Conservation (phyloP, 2,329 filamentous ascomycete species). For the Botrytis porri region DNA sequence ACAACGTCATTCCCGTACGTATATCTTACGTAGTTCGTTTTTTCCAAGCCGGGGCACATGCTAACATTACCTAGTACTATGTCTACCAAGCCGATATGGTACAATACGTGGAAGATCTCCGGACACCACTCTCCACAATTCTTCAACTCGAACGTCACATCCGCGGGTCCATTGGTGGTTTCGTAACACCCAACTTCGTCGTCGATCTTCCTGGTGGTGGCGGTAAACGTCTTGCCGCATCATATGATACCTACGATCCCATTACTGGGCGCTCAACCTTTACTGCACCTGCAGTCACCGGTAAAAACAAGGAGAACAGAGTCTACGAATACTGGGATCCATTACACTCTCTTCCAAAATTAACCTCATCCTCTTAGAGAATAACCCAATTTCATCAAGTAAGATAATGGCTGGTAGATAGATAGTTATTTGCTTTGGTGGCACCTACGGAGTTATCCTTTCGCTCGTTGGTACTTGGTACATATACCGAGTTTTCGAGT, state of each 20-base stretch:
- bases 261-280: slow-evolving; percentile 53
- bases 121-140: slow-evolving; percentile 58
- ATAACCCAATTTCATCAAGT: not conserved
- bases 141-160: slow-evolving; percentile 56
- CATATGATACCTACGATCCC: slow-evolving; percentile 52
- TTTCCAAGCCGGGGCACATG: slow-evolving; percentile 1
- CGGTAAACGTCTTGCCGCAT: slow-evolving; percentile 58
- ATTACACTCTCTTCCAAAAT: slow-evolving; percentile 12
- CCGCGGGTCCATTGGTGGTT: slow-evolving; percentile 59
- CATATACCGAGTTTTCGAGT: not conserved
- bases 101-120: slow-evolving; percentile 56
- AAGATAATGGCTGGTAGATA: slow-evolving; percentile 9
- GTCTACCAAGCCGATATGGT: slow-evolving; percentile 66
- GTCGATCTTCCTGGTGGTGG: slow-evolving; percentile 62
- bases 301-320: slow-evolving; percentile 44
- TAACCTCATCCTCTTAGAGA: not conserved
- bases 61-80: slow-evolving; percentile 51
- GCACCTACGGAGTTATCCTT: not conserved
- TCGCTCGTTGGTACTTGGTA: not conserved
- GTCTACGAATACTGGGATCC: slow-evolving; percentile 60
- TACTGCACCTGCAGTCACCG: slow-evolving; percentile 52
- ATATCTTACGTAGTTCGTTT: not conserved
- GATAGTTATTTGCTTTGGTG: slow-evolving; percentile 12
- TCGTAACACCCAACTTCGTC: slow-evolving; percentile 60
- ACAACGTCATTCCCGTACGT: slow-evolving; percentile 55